Conservation (phyloP, 2,329 filamentous ascomycete species). For the Fusarium nygamai region DNA sequence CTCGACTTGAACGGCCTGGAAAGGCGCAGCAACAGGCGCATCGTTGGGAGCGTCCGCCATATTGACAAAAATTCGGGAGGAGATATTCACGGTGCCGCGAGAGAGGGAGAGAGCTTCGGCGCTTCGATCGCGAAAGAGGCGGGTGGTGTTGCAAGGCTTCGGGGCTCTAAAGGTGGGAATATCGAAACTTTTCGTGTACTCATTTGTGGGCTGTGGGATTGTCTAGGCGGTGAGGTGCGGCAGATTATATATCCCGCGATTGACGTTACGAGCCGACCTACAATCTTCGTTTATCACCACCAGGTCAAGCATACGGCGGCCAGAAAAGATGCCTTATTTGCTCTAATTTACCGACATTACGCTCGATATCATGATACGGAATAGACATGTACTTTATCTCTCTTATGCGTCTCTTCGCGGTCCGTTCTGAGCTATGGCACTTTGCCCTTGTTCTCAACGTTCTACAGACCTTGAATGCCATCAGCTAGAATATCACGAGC, state of each 20-base stretch:
- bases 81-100: constrained; percentile 39
- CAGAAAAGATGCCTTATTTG: not conserved
- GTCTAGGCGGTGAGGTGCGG: constrained; percentile 49
- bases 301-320: not conserved
- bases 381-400: not conserved
- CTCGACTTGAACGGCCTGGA: constrained; percentile 93
- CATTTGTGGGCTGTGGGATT: constrained; percentile 58
- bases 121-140: constrained; percentile 40
- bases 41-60: constrained; percentile 73
- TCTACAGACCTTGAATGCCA: not conserved
- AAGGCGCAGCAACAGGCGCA: constrained; percentile 58
- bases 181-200: constrained; percentile 55
- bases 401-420: not conserved
- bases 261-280: not conserved
- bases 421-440: not conserved
- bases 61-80: constrained; percentile 47
- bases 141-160: constrained; percentile 43
- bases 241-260: constrained; percentile 45
- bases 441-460: not conserved
- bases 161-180: constrained; percentile 49
- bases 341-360: not conserved
- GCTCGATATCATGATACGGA: not conserved
- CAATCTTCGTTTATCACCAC: constrained; percentile 13
- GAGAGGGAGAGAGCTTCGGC: constrained; percentile 39
- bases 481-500: not conserved